Base-by-base conservation (phyloP, 2,329 filamentous ascomycete species). In the Fusarium phyllophilum region DNA sequence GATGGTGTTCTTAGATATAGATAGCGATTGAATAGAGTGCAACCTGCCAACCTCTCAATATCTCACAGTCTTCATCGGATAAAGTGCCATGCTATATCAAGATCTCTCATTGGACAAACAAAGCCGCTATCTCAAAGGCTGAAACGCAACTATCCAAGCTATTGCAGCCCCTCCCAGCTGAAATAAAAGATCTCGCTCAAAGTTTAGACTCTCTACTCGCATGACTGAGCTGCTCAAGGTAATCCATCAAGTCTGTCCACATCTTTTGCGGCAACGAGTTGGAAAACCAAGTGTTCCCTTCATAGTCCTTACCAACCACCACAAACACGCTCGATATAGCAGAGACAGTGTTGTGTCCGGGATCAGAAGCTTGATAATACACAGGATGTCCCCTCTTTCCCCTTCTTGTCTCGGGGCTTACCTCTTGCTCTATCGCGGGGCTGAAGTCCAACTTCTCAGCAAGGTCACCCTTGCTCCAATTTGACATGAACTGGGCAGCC, bases 391-490 rank as follows among this genome's bases (percentile, higher is more conserved):
- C 70, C 8, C 29, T 52, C 18, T 60, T 68, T 0, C 58, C 57
- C 10, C 12, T 51, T 18, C 65, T 41, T 1, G 24, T 6, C 18
- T 33, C 44, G 3, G 20, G 5, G 17, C 26, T 9, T 7, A 38
- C 55, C 10, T 45, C 59, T 1, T 22, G 38, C 5, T 65, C 60
- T 46, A 72, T 56, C 15, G 70, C 74, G 2, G 59, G 65, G 13
- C 64, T 61, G 29, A 76, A 74, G 36, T 75, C 60, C 20, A 76
- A 24, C 15, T 67, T 74, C 5, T 74, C 67, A 11, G 52, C n/a
- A 7, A 75, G 56, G 6, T 44, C 59, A 0, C 49, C 74, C 20
- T 72, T 75, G 18, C 48, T 60, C 74, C 74, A 76, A 33, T 75
- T 76, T 3, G 74, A 75, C 71, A 75, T 66, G 12, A 72, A 69